Evolutionary conservation across 768 basidiomycete species (phyloP).

Genomic region (Lactarius evosmus): DNA sequence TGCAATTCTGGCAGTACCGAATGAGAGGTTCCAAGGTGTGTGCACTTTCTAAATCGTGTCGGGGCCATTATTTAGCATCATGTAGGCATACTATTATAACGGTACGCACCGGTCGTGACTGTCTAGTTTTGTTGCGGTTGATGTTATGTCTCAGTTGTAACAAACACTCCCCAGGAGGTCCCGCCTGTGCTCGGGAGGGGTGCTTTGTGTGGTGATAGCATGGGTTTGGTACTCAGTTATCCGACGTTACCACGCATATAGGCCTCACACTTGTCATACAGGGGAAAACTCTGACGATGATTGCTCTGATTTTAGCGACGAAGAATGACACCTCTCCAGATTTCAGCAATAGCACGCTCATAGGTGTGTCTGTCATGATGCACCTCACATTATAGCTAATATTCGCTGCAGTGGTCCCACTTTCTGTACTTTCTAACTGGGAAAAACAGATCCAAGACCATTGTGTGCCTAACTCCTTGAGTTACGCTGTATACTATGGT

Average conservation of each 20-base stretch:
- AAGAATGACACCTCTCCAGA: constrained; percentile 55
- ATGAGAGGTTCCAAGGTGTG: constrained; percentile 54
- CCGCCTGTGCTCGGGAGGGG: constrained; percentile 72
- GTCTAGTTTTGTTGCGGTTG: neutral
- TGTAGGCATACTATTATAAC: constrained; percentile 66
- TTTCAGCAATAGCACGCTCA: constrained; percentile 68
- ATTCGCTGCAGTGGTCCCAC: constrained; percentile 60
- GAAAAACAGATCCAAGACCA: constrained; percentile 81
- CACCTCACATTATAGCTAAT: neutral
- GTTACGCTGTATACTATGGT: constrained; percentile 69
- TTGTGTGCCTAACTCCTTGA: constrained; percentile 50
- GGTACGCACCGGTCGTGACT: constrained; percentile 37
- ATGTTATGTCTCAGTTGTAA: constrained; percentile 54
- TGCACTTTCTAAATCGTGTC: neutral
- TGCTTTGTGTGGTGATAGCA: constrained; percentile 87
- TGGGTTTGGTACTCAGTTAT: constrained; percentile 58
- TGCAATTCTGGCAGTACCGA: constrained; percentile 85
- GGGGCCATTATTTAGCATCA: neutral
- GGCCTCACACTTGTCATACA: constrained; percentile 30
- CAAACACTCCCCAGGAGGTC: constrained; percentile 68
- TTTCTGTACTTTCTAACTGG: constrained; percentile 87
- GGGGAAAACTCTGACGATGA: constrained; percentile 91
- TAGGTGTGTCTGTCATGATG: constrained; percentile 51
- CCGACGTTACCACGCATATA: constrained; percentile 10
- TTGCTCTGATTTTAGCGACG: constrained; percentile 77